phyloP scores from a whole-genome alignment of 768 basidiomycete genomes.

The Crassisporium funariophilum region DNA sequence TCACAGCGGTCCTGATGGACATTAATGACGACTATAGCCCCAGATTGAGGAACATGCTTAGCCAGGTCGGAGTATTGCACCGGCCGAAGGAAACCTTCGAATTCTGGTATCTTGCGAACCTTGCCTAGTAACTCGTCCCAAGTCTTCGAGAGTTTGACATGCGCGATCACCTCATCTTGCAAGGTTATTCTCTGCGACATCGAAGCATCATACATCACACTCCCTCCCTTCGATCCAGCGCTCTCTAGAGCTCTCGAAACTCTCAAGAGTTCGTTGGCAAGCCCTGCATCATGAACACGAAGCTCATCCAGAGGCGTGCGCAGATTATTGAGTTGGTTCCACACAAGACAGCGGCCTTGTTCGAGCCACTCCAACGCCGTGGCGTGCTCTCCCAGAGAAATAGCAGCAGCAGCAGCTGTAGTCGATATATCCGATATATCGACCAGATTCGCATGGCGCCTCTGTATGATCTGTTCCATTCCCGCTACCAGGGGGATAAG shows the following conservation, averaged over 20 bases:
- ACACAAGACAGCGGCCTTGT: constrained; percentile 10
- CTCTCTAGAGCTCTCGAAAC: constrained; percentile 5
- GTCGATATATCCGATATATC: constrained; percentile 5
- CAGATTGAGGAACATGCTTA: constrained; percentile 2
- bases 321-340: constrained; percentile 11
- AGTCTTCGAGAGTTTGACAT: constrained; percentile 9
- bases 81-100: constrained; percentile 18
- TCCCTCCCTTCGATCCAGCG: neutral
- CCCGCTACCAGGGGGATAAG: constrained; percentile 17
- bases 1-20: constrained; percentile 10
- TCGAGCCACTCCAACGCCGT: constrained; percentile 12
- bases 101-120: constrained; percentile 13
- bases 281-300: neutral
- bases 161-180: constrained; percentile 3
- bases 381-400: constrained; percentile 1
- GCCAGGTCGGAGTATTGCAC: constrained; percentile 2
- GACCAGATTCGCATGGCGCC: constrained; percentile 9
- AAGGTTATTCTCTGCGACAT: constrained; percentile 2
- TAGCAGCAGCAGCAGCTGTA: constrained; percentile 16
- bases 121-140: constrained; percentile 14
- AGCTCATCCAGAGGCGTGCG: constrained; percentile 8
- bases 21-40: constrained; percentile 13
- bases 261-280: constrained; percentile 1
- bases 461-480: constrained; percentile 17
- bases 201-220: neutral